Evolutionary conservation across 208 protist species (phyloP), one percentile per base, ranked within the genome.

Genomic region (Trypanosoma caninum): DNA sequence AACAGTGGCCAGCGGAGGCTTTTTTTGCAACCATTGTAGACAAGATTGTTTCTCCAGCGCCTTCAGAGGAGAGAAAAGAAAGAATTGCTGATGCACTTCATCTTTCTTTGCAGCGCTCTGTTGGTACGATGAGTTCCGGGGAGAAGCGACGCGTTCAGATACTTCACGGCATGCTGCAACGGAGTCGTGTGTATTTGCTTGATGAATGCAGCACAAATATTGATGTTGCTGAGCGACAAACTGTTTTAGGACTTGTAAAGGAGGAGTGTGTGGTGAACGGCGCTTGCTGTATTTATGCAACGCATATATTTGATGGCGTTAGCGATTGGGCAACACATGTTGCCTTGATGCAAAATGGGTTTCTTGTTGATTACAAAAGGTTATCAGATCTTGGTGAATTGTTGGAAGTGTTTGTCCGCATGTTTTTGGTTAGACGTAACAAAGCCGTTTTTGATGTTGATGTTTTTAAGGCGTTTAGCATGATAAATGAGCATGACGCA

Each of bases 121-220:
- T 94, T 18, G 69, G 85, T 42, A 74, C 82, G 54, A 78, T 92
- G 71, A 88, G 81, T 72, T 69, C 69, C 0, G 88, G 88, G 8
- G 78, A 89, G 64, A 74, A 74, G 59, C 74, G 88, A 13, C 74
- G 79, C 0, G 75, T 88, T 18, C 88, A 94, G 53, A 76, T 92
- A 11, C 69, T 94, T 9, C 75, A 87, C 59, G 78, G 78, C 13
- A 56, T 92, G 72, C 63, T 91, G 14, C 56, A 70, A 53, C 53
- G 73, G 35, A 59, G 67, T 30, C 64, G 55, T 3, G 37, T 94
- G 27, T 80, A 82, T 54, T 61, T 92, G 25, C 67, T 94, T n/a
- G 88, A 94, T 58, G 88, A 94, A 72, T 94, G 82, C 69, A 88
- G 79, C 71, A 84, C 80, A 16, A 85, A 94, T 72, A 71, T 94